Base-by-base conservation (phyloP, 2,329 filamentous ascomycete species). In the Dactylellina leptospora region DNA sequence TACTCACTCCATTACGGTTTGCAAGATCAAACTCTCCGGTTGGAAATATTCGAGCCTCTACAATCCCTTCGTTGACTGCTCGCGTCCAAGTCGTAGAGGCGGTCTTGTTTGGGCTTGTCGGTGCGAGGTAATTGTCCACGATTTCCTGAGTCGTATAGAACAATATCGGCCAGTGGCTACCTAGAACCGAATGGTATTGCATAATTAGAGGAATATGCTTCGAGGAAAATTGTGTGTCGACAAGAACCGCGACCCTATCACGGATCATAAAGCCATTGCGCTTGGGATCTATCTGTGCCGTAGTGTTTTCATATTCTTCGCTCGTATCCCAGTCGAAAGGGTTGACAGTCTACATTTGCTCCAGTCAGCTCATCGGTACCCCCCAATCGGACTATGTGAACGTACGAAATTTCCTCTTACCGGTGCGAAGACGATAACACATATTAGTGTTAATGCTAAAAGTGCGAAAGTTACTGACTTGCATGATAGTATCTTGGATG, bases 141-240 rank as follows among this genome's bases (percentile, higher is more conserved):
- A 73, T 77, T 60, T 77, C 75, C 16, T 77, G 74, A 1, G 78
- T 77, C 0, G 82, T 83, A 73, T 81, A 82, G 42, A 82, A 79
- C 20, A 83, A 77, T 36, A 83, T 79, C 3, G 81, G 81, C 82
- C 82, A 83, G 10, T 74, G 72, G 5, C 81, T 81, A 0, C 81
- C 82, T 3, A 83, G 79, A 5, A 81, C 78, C 33, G 76, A 75
- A 36, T 77, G 75, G 71, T 80, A 82, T 59, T 81, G 80, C 11
- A 82, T 75, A 40, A 82, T 78, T 16, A 81, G 74, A 6, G 80
- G 80, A 27, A 81, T 73, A 10, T 81, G 75, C 23, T 77, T 78
- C 5, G 76, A 58, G 8, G 79, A 74, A n/a, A 78, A 79, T 48
- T 76, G 74, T n/a, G 78, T 78, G 61, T 81, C 80, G 30, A 80